Percentiles rank a stretch among this genome's conserved stretches.
Conservation (phyloP, 495 filamentous ascomycete species). For the Penicillium steckii region DNA sequence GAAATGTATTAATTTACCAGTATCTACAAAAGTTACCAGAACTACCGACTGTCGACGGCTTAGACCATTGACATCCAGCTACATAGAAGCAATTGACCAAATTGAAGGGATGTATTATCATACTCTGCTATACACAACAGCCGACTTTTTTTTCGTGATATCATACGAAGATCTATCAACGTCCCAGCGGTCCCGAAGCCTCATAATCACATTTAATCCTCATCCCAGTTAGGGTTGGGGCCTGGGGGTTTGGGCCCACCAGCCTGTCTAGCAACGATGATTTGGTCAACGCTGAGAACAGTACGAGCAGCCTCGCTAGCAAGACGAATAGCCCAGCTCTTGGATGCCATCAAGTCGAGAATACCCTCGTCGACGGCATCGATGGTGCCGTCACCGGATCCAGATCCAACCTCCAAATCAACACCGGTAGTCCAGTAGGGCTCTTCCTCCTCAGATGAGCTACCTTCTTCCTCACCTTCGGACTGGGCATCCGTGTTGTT, state of each 20-base stretch:
- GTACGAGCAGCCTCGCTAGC: slow-evolving; percentile 94
- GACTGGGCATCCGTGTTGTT: slow-evolving; percentile 15
- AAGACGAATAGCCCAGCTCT: slow-evolving; percentile 94
- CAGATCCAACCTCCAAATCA: slow-evolving; percentile 84
- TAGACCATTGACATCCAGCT: too few species aligned
- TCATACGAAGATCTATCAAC: slow-evolving; percentile 31
- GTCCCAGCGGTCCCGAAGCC: slow-evolving; percentile 22
- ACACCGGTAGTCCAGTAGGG: slow-evolving; percentile 88
- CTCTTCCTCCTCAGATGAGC: slow-evolving; percentile 50
- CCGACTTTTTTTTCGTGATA: slow-evolving; percentile 26
- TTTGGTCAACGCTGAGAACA: slow-evolving; percentile 96
- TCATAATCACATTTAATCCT: slow-evolving; percentile 62
- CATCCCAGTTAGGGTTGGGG: slow-evolving; percentile 97
- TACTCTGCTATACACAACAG: slow-evolving; percentile 25
- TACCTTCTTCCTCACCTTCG: slow-evolving; percentile 37
- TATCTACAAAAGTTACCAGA: too few species aligned
- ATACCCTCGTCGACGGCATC: slow-evolving; percentile 90
- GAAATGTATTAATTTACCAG: too few species aligned
- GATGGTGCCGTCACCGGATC: slow-evolving; percentile 67
- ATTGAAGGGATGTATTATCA: slow-evolving; percentile 22
- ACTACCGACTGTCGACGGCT: too few species aligned
- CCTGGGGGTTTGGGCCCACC: slow-evolving; percentile 96
- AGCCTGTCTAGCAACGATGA: slow-evolving; percentile 96
- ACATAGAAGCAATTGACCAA: slow-evolving; percentile 8
- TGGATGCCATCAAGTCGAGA: slow-evolving; percentile 84